A percentile compares a stretch with the other conserved stretches of the same genome.
These are phyloP conservation scores for Trametes cubensis DNA, from an alignment of 768 basidiomycete species.

Conservation along the genomic window DNA sequence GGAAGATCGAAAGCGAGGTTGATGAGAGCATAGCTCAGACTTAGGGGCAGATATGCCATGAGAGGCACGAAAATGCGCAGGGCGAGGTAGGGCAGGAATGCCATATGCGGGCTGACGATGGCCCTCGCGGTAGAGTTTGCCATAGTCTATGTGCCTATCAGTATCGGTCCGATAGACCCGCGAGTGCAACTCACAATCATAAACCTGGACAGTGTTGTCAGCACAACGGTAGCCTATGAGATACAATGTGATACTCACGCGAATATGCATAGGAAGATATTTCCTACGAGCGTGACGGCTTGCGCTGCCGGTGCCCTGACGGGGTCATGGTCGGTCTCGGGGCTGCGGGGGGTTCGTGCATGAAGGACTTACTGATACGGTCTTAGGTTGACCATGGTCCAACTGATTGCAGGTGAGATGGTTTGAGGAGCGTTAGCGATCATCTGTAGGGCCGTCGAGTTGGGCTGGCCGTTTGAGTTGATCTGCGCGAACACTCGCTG, in stretches of 20 bases:
- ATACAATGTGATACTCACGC: conserved; percentile 26
- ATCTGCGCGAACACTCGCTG: conserved; percentile 33
- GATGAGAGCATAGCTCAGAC: conserved; percentile 46
- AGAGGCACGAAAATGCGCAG: conserved; percentile 41
- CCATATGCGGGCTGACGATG: conserved; percentile 42
- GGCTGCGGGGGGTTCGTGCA: background rate
- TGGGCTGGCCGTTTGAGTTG: conserved; percentile 32
- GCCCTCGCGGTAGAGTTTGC: conserved; percentile 35
- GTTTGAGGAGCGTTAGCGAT: conserved; percentile 44
- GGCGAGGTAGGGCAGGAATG: conserved; percentile 36
- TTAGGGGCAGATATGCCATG: conserved; percentile 40
- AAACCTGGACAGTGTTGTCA: conserved; percentile 24
- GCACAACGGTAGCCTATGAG: background rate
- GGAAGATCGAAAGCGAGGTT: conserved; percentile 46
- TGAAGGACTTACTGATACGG: conserved; percentile 37
- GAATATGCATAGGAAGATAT: conserved; percentile 38
- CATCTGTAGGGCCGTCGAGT: conserved; percentile 42
- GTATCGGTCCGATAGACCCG: background rate
- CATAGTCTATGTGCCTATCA: conserved; percentile 32
- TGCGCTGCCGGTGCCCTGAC: conserved; percentile 38
- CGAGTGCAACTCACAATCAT: conserved; percentile 25
- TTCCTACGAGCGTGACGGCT: conserved; percentile 48
- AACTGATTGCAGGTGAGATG: conserved; percentile 38
- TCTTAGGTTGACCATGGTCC: conserved; percentile 42
- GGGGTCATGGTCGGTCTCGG: background rate